Base-by-base conservation (phyloP, 495 filamentous ascomycete species). In the Melanomma pulvis-pyrius region DNA sequence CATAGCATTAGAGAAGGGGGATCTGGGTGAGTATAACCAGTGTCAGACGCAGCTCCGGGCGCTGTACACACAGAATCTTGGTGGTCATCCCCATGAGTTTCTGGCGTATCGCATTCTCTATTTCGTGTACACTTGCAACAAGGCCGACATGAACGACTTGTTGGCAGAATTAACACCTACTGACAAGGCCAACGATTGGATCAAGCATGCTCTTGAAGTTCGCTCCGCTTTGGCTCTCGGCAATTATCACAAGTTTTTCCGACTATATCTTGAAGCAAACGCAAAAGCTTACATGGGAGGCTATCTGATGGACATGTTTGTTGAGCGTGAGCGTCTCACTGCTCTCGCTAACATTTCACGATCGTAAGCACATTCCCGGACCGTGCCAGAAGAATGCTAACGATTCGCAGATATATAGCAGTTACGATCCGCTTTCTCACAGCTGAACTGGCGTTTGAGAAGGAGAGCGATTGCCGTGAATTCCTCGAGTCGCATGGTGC, bases 21-120 rank as follows among this genome's bases (percentile, higher is more conserved):
- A 99, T 83, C 84, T 97, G 81, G 93, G 94, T 99, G 94, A 99
- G 94, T 99, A 98, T 92, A 99, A 99, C 83, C 94, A 99, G 85
- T 99, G 94, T 78, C 96, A 98, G 82, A 97, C 94, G 65, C 94
- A 98, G 81, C 85, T 99, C 73, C 89, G 90, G 74, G 90, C 88
- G 61, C 82, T 99, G 70, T 97, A 99, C 77, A 83, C 83, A 75
- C 85, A 90, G 78, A 88, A 90, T 67, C 81, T 96, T 66, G 91
- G 90, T 74, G 96, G 96, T 64, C 91, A 96, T 80, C 86, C 92
- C 60, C 88, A 88, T 75, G 94, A 99, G 78, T 99, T 99, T 80
- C 92, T 93, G 85, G 96, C 93, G 63, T 99, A 99, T 87, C 96
- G 96, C 86, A 98, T 99, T 79, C 86, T 99, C 76, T 99, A 99